These are phyloP conservation scores for Porodaedalea pini DNA, from an alignment of 1,284 basidiomycete species.

Conservation along the genomic window DNA sequence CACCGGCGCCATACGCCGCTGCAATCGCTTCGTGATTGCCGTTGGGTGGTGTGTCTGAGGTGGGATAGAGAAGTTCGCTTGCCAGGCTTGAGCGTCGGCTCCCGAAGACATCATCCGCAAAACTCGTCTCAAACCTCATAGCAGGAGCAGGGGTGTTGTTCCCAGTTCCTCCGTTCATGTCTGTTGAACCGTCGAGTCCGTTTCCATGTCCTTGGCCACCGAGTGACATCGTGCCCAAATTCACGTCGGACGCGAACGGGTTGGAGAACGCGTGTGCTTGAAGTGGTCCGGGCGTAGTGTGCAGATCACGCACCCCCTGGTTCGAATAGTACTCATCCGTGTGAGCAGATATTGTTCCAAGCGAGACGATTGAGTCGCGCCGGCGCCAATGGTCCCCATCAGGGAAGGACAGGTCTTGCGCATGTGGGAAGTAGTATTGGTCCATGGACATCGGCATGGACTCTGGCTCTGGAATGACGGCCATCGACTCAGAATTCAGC, in stretches of 20 bases:
- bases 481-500: neutral
- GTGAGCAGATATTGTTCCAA: neutral
- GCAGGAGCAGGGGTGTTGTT: neutral
- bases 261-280: conserved; percentile 17
- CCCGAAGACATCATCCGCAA: neutral
- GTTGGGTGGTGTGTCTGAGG: neutral
- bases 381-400: conserved; percentile 9
- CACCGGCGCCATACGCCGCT: neutral
- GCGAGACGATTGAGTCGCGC: conserved; percentile 9
- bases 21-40: neutral
- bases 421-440: neutral
- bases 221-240: conserved; percentile 5
- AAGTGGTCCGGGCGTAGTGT: neutral
- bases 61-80: conserved; percentile 7
- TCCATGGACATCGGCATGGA: neutral
- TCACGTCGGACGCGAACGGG: conserved; percentile 11
- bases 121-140: neutral
- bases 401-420: neutral
- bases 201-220: neutral
- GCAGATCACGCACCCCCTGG: neutral
- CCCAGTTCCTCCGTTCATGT: neutral
- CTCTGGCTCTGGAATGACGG: conserved; percentile 8
- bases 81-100: neutral
- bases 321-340: conserved; percentile 1
- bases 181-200: neutral